Conservation (phyloP, 768 basidiomycete species). For the Lactarius vividus region DNA sequence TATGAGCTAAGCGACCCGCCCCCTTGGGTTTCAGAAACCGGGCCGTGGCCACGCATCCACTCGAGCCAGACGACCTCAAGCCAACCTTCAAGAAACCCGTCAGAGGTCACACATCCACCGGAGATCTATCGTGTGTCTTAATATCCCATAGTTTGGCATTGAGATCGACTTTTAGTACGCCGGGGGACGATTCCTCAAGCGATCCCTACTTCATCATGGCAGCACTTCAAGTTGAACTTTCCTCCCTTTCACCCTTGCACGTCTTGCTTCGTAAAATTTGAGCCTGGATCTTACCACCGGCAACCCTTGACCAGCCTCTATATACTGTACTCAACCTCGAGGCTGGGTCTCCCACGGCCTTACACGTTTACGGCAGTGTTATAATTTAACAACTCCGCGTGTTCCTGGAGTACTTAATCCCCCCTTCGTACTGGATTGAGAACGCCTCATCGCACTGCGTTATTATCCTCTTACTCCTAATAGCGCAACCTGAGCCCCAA, state of each 20-base stretch:
- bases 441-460: conserved; percentile 20
- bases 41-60: conserved; percentile 18
- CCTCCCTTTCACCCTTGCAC: conserved; percentile 6
- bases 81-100: conserved; percentile 20
- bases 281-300: background rate
- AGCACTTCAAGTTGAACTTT: conserved; percentile 10
- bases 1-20: conserved; percentile 8
- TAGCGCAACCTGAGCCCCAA: background rate
- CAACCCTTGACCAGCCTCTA: conserved; percentile 12
- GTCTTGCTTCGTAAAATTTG: conserved; percentile 12
- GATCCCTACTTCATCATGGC: background rate
- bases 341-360: conserved; percentile 12
- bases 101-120: conserved; percentile 8
- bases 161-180: conserved; percentile 9
- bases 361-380: background rate
- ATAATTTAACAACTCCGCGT: conserved; percentile 1
- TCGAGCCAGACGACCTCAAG: background rate
- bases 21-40: conserved; percentile 18
- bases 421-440: background rate
- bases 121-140: conserved; percentile 25
- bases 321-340: conserved; percentile 1
- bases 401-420: conserved; percentile 20
- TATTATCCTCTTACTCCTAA: background rate
- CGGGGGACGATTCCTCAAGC: conserved; percentile 15
- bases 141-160: conserved; percentile 16